Conservation (phyloP, 2,329 filamentous ascomycete species). For the Leptosphaerulina australis region DNA sequence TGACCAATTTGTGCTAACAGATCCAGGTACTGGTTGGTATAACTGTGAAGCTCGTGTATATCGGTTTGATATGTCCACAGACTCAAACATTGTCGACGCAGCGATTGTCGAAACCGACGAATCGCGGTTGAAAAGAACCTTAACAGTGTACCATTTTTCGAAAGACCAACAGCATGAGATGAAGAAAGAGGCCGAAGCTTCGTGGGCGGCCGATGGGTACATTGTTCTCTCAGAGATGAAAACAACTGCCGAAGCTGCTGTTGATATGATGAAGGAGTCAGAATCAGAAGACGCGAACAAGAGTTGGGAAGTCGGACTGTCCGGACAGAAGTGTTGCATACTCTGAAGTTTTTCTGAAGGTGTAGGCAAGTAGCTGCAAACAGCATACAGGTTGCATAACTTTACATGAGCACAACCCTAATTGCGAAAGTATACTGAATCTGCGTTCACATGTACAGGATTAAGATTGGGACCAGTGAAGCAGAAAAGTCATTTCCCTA, state of each 20-base stretch:
- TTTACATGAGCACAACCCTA: no score
- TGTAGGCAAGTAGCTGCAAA: no score
- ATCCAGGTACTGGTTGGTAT: slow-evolving; percentile 28
- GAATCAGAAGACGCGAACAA: not conserved
- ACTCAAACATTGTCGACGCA: slow-evolving; percentile 11
- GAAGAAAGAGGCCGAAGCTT: slow-evolving; percentile 10
- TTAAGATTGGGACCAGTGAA: not conserved
- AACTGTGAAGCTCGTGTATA: slow-evolving; percentile 27
- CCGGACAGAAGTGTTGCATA: not conserved
- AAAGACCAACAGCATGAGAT: slow-evolving; percentile 15
- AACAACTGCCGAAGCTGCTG: not conserved
- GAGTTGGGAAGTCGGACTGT: not conserved
- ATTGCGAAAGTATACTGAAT: no score
- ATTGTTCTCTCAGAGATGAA: slow-evolving; percentile 2
- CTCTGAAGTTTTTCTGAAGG: not conserved
- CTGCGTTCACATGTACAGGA: no score
- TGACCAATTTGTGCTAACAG: not conserved
- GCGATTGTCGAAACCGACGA: slow-evolving; percentile 16
- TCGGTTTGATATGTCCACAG: slow-evolving; percentile 18
- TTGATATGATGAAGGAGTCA: not conserved
- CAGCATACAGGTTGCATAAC: no score
- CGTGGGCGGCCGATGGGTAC: slow-evolving; percentile 21
- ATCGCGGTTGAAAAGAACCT: slow-evolving; percentile 2
- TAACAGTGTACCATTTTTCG: not conserved
- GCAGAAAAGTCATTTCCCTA: not conserved